A percentile compares a stretch with the other conserved stretches of the same genome.
These are phyloP conservation scores for Neurospora tetrasperma DNA, from an alignment of 495 filamentous ascomycete species.

Conservation along the genomic window DNA sequence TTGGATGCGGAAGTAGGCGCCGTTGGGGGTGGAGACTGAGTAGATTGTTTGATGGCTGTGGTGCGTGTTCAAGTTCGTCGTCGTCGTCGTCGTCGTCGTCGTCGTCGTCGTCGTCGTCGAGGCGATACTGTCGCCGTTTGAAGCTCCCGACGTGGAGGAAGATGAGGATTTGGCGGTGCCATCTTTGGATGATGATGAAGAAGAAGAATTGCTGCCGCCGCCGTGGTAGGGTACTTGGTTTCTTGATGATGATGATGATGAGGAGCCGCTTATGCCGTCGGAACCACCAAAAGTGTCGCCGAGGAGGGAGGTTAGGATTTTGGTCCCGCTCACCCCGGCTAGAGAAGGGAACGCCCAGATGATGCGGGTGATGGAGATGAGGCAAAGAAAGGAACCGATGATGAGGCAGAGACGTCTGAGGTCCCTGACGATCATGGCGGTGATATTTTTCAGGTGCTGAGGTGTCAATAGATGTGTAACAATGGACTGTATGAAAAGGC, in stretches of 20 bases:
- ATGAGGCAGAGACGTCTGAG: constrained; percentile 22
- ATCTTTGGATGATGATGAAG: background rate
- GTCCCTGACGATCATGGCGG: constrained; percentile 24
- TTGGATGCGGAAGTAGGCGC: constrained; percentile 32
- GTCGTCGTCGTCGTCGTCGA: no score
- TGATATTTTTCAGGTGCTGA: background rate
- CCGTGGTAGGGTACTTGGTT: background rate
- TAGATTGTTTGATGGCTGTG: constrained; percentile 20
- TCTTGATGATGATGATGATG: background rate
- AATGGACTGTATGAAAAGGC: background rate
- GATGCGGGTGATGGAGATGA: constrained; percentile 16
- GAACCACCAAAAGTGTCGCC: background rate
- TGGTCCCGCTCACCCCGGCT: background rate
- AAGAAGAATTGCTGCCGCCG: background rate
- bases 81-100: no score
- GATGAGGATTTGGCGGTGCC: background rate
- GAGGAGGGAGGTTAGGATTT: constrained; percentile 5
- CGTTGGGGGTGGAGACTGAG: constrained; percentile 31
- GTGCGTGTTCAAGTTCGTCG: constrained; percentile 9
- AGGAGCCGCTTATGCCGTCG: background rate
- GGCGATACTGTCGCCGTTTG: no score
- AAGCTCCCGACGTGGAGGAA: no score
- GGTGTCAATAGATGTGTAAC: background rate
- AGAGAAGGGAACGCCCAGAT: constrained; percentile 10
- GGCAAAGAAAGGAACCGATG: constrained; percentile 11